A percentile compares a stretch with the other conserved stretches of the same genome.
These are phyloP conservation scores for Knufia petricola DNA, from an alignment of 2,329 filamentous ascomycete genomes.

Conservation along the genomic window DNA sequence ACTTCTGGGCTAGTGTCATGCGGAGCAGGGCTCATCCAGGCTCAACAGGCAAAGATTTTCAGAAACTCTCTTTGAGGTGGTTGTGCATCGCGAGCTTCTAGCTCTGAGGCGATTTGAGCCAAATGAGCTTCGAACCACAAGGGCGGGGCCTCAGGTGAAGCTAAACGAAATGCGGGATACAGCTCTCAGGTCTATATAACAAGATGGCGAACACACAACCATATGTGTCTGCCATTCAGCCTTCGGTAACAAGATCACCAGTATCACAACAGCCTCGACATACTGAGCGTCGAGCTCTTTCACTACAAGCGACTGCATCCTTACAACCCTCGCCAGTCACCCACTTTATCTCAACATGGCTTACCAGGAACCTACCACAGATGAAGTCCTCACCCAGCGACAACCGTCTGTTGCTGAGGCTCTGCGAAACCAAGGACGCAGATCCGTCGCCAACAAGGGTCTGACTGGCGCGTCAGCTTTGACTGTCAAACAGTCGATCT, in stretches of 20 bases:
- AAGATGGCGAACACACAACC: background rate
- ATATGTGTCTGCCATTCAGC: background rate
- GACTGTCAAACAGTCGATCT: constrained; percentile 36
- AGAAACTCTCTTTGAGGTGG: background rate
- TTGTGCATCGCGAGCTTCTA: background rate
- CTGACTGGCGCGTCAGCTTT: constrained; percentile 34
- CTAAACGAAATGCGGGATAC: background rate
- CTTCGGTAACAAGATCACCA: background rate
- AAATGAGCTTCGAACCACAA: background rate
- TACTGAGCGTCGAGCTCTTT: too few relatives aligned
- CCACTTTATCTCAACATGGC: constrained; percentile 6
- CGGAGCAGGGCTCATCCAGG: background rate
- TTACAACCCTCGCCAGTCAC: too few relatives aligned
- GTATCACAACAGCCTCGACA: background rate
- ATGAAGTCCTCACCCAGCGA: constrained; percentile 20
- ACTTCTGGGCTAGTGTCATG: background rate
- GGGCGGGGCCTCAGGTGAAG: background rate
- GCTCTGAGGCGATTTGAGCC: background rate
- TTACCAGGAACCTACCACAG: constrained; percentile 12
- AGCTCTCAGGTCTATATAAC: background rate
- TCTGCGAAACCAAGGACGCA: constrained; percentile 16
- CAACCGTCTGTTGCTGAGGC: constrained; percentile 21
- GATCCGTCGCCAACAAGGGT: constrained; percentile 21
- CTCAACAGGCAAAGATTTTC: constrained; percentile 2
- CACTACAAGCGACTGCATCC: too few relatives aligned